Conservation (phyloP, 2,329 filamentous ascomycete species). For the Calonectria pseudoreteaudii region DNA sequence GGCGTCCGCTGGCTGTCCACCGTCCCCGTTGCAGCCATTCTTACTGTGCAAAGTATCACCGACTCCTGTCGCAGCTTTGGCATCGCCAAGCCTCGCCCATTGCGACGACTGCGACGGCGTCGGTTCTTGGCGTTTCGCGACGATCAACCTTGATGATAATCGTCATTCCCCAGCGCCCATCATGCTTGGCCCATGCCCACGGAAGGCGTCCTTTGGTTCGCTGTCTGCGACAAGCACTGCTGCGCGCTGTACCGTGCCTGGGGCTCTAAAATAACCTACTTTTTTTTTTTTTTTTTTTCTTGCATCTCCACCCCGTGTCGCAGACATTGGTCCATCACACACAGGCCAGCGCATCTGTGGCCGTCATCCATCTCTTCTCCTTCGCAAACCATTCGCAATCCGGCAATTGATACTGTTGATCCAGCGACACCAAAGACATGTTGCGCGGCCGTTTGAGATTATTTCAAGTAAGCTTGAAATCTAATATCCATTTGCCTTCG, state of each 20-base stretch:
- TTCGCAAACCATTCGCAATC: neutral
- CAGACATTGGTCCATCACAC: constrained; percentile 17
- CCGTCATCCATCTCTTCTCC: constrained; percentile 2
- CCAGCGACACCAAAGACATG: constrained; percentile 33
- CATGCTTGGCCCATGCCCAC: constrained; percentile 1
- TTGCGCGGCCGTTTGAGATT: constrained; percentile 42
- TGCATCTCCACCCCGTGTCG: constrained; percentile 11
- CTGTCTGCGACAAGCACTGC: constrained; percentile 7
- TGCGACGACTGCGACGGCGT: constrained; percentile 15
- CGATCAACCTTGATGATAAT: constrained; percentile 10
- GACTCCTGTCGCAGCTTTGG: constrained; percentile 18
- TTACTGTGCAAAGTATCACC: constrained; percentile 26
- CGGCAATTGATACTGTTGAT: constrained; percentile 14
- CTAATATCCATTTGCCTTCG: constrained; percentile 34
- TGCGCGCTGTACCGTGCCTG: constrained; percentile 14
- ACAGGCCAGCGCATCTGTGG: neutral
- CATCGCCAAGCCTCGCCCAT: constrained; percentile 21
- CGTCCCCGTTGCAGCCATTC: constrained; percentile 6
- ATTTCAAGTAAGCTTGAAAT: constrained; percentile 46
- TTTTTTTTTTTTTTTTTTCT: no score
- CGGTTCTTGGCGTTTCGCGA: constrained; percentile 16
- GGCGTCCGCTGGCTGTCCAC: neutral
- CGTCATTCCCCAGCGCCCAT: constrained; percentile 10
- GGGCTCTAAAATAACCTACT: constrained; percentile 19
- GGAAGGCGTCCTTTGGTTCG: neutral